Evolutionary conservation across 805 yeast genomes (phyloP).

Genomic region (Cyberlindnera euphorbiae): DNA sequence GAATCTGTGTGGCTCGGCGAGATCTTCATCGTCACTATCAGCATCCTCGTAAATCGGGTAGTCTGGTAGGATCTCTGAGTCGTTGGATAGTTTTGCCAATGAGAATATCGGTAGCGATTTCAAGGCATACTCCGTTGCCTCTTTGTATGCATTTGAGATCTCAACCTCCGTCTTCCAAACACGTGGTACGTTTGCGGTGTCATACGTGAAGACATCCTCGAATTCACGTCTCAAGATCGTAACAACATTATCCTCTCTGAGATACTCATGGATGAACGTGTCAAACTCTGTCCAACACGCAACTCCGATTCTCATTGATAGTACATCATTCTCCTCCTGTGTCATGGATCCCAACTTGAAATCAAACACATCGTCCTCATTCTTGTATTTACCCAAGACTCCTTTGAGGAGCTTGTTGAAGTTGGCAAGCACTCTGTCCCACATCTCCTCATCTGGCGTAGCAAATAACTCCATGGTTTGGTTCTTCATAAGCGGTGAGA

Average conservation of each 20-base stretch:
- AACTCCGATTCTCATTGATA: constrained; percentile 41
- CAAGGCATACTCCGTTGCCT: constrained; percentile 56
- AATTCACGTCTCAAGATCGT: constrained; percentile 70
- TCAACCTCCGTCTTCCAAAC: constrained; percentile 74
- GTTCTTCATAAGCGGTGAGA: constrained; percentile 45
- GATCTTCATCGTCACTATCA: constrained; percentile 31
- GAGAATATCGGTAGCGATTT: constrained; percentile 51
- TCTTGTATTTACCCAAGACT: constrained; percentile 28
- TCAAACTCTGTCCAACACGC: constrained; percentile 65
- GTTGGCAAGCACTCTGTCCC: constrained; percentile 52
- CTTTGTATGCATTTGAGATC: constrained; percentile 58
- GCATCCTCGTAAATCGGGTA: constrained; percentile 38
- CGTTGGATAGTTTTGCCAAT: constrained; percentile 47
- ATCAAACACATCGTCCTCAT: constrained; percentile 38
- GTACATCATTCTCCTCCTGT: constrained; percentile 35
- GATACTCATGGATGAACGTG: constrained; percentile 51
- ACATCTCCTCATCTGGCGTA: constrained; percentile 46
- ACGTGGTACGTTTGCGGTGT: constrained; percentile 74
- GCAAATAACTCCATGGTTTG: constrained; percentile 43
- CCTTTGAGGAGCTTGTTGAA: constrained; percentile 36
- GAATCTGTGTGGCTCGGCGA: constrained; percentile 39
- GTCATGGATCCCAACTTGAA: constrained; percentile 58
- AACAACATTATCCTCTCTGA: constrained; percentile 62
- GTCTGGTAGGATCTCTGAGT: constrained; percentile 56
- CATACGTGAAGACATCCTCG: constrained; percentile 81